Evolutionary conservation across 257 asterid genomes (phyloP), one percentile per base, ranked within the genome.

Genomic region (Ligustrum vulgare): DNA sequence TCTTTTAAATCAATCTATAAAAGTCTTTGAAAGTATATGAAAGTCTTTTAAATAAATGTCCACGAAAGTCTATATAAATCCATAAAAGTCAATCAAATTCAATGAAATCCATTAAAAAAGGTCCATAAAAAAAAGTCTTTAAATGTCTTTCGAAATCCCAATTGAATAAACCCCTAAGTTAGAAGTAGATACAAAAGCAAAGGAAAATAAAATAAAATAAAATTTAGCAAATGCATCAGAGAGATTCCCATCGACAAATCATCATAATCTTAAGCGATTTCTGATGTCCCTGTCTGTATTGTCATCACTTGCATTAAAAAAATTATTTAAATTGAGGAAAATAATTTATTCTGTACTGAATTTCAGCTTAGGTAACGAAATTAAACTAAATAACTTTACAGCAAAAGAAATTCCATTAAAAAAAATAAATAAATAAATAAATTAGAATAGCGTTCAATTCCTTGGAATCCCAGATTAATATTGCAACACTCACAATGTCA

Each of bases 271-370:
- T 5, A 36, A 67, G 6, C 47, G 81, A 82, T 77, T 66, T 43
- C 90, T 74, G 92, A 85, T 87, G 90, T 88, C 87, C 90, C 90
- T 87, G 92, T 85, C 89, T 80, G 69, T 83, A 58, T 83, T 72
- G 41, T 84, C 86, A 16, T 87, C 91, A 85, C 72, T 81, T 85
- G 81, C 85, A 82, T 35, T 6, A 37, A 51, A 16, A n/a, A 36
- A 72, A 20, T 15, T 10, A 66, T 45, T 32, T 34, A 41, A 65
- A 65, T 43, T 31, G 9, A n/a, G 0, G 31, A 7, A 18, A 10
- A n/a, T 22, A 47, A 16, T 13, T 5, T 47, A 15, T 15, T 18
- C 58, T 2, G 13, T 1, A 49, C 22, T 49, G n/a, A 13, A 5
- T 49, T 15, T 49, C 58, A 49, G 58, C 58, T 10, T 11, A 51